Evolutionary conservation across 78 protist species (phyloP).

Genomic region (Pigoraptor vietnamica): DNA sequence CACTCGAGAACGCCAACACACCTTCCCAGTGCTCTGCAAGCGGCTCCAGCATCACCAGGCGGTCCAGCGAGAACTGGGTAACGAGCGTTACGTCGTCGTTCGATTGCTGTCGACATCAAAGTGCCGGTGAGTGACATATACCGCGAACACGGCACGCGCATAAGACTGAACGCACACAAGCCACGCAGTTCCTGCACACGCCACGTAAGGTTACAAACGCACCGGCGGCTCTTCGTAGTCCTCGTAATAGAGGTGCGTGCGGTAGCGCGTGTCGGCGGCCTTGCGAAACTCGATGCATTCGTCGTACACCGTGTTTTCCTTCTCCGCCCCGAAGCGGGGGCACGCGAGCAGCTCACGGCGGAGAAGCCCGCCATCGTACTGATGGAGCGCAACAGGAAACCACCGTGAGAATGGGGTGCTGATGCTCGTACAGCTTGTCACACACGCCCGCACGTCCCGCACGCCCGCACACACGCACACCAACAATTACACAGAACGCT

Average conservation of each 20-base stretch:
- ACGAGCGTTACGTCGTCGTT: not conserved
- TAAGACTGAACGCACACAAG: no score
- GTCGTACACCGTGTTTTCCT: not conserved
- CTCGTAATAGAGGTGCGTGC: not conserved
- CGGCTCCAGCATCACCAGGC: not conserved
- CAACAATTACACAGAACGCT: not conserved
- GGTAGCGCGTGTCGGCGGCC: not conserved
- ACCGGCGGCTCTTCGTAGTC: not conserved
- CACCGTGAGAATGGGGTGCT: no score
- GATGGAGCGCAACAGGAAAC: not conserved
- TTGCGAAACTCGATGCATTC: not conserved
- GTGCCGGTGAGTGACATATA: not conserved
- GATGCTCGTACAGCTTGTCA: no score
- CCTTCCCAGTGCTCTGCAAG: not conserved
- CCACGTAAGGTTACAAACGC: no score
- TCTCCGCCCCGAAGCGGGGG: not conserved
- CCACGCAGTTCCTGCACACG: no score
- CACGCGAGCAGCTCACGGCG: constrained; percentile 1
- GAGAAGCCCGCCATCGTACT: not conserved
- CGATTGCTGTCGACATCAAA: not conserved
- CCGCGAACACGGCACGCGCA: not conserved
- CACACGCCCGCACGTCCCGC: not conserved
- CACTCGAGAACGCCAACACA: no score
- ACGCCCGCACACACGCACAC: not conserved
- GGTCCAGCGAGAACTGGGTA: not conserved